These are phyloP conservation scores for Protea cynaroides DNA, from an alignment of 164 flowering plant genomes.

Conservation along the genomic window DNA sequence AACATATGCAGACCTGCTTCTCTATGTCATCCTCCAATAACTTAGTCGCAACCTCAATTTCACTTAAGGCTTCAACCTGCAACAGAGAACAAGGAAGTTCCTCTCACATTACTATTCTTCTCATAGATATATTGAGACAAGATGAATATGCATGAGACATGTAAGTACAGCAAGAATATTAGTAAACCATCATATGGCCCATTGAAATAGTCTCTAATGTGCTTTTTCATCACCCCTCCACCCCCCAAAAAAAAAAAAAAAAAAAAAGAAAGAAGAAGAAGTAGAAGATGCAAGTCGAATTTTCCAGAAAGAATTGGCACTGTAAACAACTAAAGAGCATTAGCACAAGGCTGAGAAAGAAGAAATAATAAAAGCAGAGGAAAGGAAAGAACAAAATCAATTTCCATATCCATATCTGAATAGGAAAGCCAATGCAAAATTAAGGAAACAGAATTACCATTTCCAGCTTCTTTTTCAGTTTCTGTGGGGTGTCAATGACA, in stretches of 20 bases:
- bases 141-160: too few relatives aligned
- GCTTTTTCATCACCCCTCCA: too few relatives aligned
- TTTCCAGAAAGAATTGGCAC: too few relatives aligned
- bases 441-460: conserved; percentile 46
- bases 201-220: too few relatives aligned
- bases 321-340: too few relatives aligned
- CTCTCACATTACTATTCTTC: too few relatives aligned
- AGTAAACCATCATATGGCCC: too few relatives aligned
- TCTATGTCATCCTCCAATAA: conserved; percentile 50
- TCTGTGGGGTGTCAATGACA: conserved; percentile 79
- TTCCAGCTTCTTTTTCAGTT: conserved; percentile 74
- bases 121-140: too few relatives aligned
- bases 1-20: conserved; percentile 40
- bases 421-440: too few relatives aligned
- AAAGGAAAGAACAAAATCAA: conserved; percentile 4
- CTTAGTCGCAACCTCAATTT: conserved; percentile 87
- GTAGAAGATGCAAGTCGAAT: not conserved
- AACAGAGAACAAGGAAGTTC: conserved; percentile 5
- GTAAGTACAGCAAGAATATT: too few relatives aligned
- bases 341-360: not conserved
- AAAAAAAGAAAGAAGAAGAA: too few relatives aligned
- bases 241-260: too few relatives aligned
- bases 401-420: not conserved
- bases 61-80: conserved; percentile 89
- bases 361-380: not conserved